Base-by-base conservation (phyloP, 352 stramenopile species). In the Halophytophthora batemanensis region DNA sequence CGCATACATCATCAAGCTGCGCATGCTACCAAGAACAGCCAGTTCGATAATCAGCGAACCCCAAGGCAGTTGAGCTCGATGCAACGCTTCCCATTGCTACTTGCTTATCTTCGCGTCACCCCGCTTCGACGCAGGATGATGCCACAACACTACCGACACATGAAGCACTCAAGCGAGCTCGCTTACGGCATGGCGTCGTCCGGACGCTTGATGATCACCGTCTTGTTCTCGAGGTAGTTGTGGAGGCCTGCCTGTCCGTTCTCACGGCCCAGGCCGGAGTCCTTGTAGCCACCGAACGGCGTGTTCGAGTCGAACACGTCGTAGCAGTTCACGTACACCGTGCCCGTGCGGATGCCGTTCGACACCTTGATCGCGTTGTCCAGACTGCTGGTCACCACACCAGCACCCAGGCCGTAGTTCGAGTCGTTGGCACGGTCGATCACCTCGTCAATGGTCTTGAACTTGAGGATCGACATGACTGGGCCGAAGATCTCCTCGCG, bases 241-340 rank as follows among this genome's bases (percentile, higher is more conserved):
- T 61, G 58, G 21, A 96, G 76, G 5, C 78, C 81, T 18, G 79
- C 56, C 57, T 93, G 65, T 19, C 86, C 85, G 21, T 82, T 73
- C 59, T 96, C 83, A n/a, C 86, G 80, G 28, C 86, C 87, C 33
- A 93, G 68, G 28, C 86, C 86, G 18, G 79, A 93, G 66, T 93
- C 71, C 81, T 95, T 93, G 65, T 82, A 93, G 22, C 87, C 87
- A 17, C 86, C 87, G 49, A 93, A 96, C n/a, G 82, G 77, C 43
- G 94, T 87, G 50, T 83, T 78, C 12, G 66, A 59, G 49, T 96
- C 90, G 21, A 95, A 90, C 19, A 96, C 60, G 46, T 96, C 74
- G 71, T 97, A 98, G 66, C 81, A 96, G 75, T 98, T 99, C 14
- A 98, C 80, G 60, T 93, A 96, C 36, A 98, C 87, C 11, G 96